These are phyloP conservation scores for Phytophthora europaea DNA, from an alignment of 352 stramenopile species.

Conservation along the genomic window DNA sequence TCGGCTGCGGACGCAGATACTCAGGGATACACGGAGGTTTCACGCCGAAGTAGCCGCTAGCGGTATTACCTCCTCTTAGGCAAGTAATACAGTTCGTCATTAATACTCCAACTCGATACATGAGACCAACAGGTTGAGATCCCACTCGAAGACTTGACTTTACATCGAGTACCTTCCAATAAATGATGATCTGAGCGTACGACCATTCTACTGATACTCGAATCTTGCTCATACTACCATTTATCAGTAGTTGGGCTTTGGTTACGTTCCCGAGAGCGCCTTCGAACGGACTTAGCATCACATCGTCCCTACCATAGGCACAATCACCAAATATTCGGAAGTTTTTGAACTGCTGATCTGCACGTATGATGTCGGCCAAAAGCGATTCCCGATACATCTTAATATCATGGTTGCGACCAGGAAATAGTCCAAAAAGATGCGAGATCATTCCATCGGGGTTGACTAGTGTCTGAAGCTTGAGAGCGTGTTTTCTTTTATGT, in stretches of 20 bases:
- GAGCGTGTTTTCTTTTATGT: conserved; percentile 17
- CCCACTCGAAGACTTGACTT: no score
- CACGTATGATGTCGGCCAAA: not conserved
- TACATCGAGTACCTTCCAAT: no score
- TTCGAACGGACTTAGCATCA: not conserved
- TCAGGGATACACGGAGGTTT: no score
- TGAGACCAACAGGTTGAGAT: no score
- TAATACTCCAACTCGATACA: no score
- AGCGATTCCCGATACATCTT: not conserved
- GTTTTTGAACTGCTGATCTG: not conserved
- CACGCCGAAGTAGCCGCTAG: no score
- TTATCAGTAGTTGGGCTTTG: not conserved
- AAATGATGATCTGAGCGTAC: no score
- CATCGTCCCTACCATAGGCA: not conserved
- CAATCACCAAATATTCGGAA: not conserved
- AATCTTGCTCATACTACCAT: not conserved
- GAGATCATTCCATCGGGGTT: not conserved
- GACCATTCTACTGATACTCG: no score
- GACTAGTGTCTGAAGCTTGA: not conserved
- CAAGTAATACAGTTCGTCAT: no score
- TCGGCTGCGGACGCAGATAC: no score
- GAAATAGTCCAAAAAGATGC: not conserved
- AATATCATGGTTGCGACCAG: not conserved
- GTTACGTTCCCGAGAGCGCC: not conserved
- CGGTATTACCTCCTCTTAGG: no score